Conservation (phyloP, 2,329 filamentous ascomycete genomes). For the Pseudogymnoascus verrucosus region DNA sequence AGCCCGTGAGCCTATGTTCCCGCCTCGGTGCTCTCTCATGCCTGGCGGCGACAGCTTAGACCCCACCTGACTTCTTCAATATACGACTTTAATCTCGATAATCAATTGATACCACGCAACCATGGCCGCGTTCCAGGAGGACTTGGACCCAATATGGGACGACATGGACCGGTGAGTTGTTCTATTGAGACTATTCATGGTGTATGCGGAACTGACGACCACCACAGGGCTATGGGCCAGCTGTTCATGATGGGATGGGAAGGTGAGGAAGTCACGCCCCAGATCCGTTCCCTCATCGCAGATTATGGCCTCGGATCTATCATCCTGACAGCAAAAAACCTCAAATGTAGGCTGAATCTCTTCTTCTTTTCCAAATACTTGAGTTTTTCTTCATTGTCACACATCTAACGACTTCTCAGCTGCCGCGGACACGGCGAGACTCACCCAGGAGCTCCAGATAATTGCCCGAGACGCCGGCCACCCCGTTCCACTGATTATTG, state of each 20-base stretch:
- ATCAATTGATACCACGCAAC: conserved; percentile 22
- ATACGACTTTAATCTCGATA: conserved; percentile 20
- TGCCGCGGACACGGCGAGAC: conserved; percentile 77
- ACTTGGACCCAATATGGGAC: conserved; percentile 46
- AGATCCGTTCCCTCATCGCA: conserved; percentile 73
- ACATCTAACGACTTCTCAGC: conserved; percentile 43
- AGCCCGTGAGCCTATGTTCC: neutral
- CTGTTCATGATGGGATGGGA: conserved; percentile 81
- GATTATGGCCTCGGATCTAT: conserved; percentile 85
- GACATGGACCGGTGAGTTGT: conserved; percentile 21
- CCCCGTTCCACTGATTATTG: conserved; percentile 80
- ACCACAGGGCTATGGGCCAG: conserved; percentile 60
- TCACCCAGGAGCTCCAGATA: conserved; percentile 86
- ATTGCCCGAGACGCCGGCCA: conserved; percentile 88
- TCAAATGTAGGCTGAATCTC: conserved; percentile 59
- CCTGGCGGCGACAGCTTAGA: conserved; percentile 5
- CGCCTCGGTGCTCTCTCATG: neutral
- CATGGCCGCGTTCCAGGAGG: conserved; percentile 38
- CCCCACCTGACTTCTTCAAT: conserved; percentile 13
- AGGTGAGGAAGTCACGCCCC: conserved; percentile 73
- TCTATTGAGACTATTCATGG: conserved; percentile 23
- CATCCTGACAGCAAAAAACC: conserved; percentile 73
- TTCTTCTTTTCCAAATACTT: neutral
- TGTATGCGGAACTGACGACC: neutral
- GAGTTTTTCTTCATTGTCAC: neutral